Evolutionary conservation across 306 rosid genomes (phyloP).

Genomic region (Rosa persica): DNA sequence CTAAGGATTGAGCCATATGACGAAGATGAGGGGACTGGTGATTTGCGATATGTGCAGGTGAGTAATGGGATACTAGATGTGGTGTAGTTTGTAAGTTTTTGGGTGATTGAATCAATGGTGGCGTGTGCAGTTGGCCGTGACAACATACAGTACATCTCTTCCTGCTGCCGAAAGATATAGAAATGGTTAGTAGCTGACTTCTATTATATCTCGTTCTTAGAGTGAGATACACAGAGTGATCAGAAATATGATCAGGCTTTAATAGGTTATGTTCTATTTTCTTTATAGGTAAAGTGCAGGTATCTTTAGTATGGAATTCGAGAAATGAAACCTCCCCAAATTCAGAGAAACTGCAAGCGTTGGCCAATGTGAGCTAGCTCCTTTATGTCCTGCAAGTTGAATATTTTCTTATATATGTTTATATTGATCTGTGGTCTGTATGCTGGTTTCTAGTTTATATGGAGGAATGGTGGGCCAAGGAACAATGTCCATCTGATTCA

Average conservation of each 20-base stretch:
- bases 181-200: conserved; percentile 54
- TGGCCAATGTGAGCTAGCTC: conserved; percentile 67
- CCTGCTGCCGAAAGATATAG: conserved; percentile 77
- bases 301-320: conserved; percentile 93
- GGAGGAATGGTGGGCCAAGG: conserved; percentile 86
- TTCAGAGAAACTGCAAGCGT: conserved; percentile 64
- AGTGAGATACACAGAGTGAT: not conserved
- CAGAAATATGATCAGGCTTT: not conserved
- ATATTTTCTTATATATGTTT: not conserved
- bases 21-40: conserved; percentile 84
- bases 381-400: not conserved
- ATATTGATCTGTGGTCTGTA: not conserved
- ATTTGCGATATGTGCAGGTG: conserved; percentile 88
- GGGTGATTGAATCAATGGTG: conserved; percentile 7
- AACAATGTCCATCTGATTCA: conserved; percentile 69
- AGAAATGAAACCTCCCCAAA: conserved; percentile 65
- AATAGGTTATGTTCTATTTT: conserved; percentile 23
- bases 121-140: conserved; percentile 88
- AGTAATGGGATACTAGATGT: not conserved
- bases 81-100: not conserved
- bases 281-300: conserved; percentile 80
- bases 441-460: conserved; percentile 57
- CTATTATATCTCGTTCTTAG: not conserved
- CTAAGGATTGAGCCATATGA: conserved; percentile 59
- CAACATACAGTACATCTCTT: conserved; percentile 77